Percentiles rank a stretch among this genome's conserved stretches.
These are phyloP conservation scores for Auxenochlorella pyrenoidosa DNA, from an alignment of 139 green algal genomes.

Conservation along the genomic window DNA sequence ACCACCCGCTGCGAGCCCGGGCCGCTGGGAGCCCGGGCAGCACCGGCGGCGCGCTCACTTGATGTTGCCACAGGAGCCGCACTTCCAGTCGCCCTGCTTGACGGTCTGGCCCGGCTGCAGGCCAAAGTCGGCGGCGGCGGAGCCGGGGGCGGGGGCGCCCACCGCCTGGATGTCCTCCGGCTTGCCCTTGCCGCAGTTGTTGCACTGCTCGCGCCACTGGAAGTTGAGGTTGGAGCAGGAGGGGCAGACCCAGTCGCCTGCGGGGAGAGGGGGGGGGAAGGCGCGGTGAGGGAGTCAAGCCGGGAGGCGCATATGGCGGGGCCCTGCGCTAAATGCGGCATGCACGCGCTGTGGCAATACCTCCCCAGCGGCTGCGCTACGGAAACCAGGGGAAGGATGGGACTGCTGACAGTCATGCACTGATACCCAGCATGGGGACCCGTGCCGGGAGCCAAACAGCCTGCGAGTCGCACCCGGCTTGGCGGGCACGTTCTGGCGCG, in stretches of 20 bases:
- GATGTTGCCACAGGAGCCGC: slow-evolving; percentile 42
- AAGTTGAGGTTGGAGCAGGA: slow-evolving; percentile 65
- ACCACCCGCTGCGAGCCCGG: too few species aligned
- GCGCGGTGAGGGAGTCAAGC: neutral
- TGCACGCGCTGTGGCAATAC: neutral
- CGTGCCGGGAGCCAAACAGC: too few species aligned
- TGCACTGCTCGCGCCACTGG: slow-evolving; percentile 59
- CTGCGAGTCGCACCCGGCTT: slow-evolving; percentile 21
- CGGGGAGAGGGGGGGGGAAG: neutral
- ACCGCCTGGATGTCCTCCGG: neutral
- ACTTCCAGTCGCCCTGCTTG: slow-evolving; percentile 40
- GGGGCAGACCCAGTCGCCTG: slow-evolving; percentile 64
- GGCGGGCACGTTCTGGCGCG: slow-evolving; percentile 27
- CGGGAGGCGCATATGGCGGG: too few species aligned
- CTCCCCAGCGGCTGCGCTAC: too few species aligned
- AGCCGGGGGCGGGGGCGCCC: neutral
- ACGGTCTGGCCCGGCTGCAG: slow-evolving; percentile 26
- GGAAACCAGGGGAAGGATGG: too few species aligned
- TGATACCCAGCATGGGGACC: too few species aligned
- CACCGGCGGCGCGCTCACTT: slow-evolving; percentile 4
- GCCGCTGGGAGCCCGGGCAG: neutral
- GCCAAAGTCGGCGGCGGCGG: slow-evolving; percentile 19
- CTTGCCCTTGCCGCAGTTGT: slow-evolving; percentile 53
- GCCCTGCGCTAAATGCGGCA: too few species aligned
- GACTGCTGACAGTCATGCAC: too few species aligned